These are phyloP conservation scores for Claviceps fusiformis DNA, from an alignment of 2,329 filamentous ascomycete genomes.

Conservation along the genomic window DNA sequence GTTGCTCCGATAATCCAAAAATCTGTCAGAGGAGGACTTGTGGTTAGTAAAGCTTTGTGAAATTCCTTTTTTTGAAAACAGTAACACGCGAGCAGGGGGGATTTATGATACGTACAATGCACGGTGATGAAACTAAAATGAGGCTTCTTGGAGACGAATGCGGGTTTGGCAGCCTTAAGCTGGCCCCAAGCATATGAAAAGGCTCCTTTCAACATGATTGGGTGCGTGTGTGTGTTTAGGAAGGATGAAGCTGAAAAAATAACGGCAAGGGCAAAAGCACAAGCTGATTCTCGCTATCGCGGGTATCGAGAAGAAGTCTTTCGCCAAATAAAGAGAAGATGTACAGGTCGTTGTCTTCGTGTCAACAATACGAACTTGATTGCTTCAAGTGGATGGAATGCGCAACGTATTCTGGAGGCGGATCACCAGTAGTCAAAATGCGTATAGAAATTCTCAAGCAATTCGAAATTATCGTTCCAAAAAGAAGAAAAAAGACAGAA, in stretches of 20 bases:
- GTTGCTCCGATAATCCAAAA: constrained; percentile 65
- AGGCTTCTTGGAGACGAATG: constrained; percentile 45
- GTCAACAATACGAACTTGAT: not conserved
- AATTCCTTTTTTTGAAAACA: not conserved
- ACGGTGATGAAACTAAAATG: constrained; percentile 71
- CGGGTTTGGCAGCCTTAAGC: constrained; percentile 37
- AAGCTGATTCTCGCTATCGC: not conserved
- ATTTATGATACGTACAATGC: constrained; percentile 47
- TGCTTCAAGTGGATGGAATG: not conserved
- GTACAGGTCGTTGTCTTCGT: not conserved
- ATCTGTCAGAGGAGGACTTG: constrained; percentile 32
- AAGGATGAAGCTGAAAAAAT: not conserved
- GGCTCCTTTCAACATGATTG: constrained; percentile 19
- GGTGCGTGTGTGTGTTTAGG: not conserved
- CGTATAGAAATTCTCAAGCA: not conserved
- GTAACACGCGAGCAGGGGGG: not conserved
- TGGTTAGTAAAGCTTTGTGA: constrained; percentile 1
- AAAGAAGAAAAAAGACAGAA: too few relatives aligned
- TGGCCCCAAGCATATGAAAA: constrained; percentile 25
- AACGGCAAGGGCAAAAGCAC: not conserved
- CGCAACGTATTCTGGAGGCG: not conserved
- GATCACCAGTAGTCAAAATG: not conserved
- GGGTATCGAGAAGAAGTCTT: not conserved
- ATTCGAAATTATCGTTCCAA: not conserved
- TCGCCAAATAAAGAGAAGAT: not conserved